Conservation (phyloP, 73 alveolate species). For the Paramecium biaurelia region DNA sequence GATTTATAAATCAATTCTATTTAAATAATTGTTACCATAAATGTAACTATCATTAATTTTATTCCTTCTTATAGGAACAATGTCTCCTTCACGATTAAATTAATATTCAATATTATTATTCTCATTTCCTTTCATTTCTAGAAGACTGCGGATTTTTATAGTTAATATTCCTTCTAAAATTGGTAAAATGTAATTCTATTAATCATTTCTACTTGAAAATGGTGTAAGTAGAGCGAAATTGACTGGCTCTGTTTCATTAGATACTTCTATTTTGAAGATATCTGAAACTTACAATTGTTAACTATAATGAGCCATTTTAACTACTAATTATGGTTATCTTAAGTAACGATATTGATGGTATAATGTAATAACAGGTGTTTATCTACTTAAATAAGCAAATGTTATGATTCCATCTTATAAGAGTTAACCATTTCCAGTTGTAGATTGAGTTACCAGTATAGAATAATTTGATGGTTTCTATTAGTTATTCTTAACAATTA, state of each 20-base stretch:
- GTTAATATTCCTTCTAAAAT: neutral
- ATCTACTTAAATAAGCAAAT: neutral
- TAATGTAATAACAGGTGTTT: neutral
- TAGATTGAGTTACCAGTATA: neutral
- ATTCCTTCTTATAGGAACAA: neutral
- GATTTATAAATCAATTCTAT: neutral
- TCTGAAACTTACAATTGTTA: neutral
- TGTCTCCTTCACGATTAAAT: neutral
- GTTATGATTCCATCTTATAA: conserved; percentile 41
- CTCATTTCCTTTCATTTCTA: neutral
- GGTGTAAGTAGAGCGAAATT: neutral
- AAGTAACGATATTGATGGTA: neutral
- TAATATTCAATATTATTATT: neutral
- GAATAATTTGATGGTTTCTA: neutral
- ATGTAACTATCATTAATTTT: neutral
- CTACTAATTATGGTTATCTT: neutral
- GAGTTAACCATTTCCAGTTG: neutral
- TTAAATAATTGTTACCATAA: neutral
- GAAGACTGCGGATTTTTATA: neutral
- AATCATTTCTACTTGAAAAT: neutral
- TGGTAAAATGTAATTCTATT: neutral
- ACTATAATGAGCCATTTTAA: neutral
- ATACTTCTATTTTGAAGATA: neutral
- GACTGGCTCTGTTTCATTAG: neutral
- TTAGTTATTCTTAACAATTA: neutral